phyloP scores from a whole-genome alignment of 1,284 basidiomycete species.

The Microbotryomycetes sp. region DNA sequence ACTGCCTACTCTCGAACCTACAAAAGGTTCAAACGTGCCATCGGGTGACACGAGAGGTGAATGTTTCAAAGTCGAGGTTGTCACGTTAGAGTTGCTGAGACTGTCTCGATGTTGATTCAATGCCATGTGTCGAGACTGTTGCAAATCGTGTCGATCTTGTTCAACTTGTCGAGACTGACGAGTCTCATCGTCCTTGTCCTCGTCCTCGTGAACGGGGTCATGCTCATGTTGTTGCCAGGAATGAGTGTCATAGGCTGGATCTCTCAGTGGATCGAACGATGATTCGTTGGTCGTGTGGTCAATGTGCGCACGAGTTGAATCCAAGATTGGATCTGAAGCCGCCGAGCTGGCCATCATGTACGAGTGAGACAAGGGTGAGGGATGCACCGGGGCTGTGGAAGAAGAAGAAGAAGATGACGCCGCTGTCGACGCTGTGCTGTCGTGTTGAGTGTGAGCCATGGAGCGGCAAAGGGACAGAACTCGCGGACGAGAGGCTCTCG shows the following conservation, averaged over 20 bases:
- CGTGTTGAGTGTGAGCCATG: too few relatives aligned
- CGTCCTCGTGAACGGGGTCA: background rate
- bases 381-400: background rate
- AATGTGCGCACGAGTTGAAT: background rate
- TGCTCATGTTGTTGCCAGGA: background rate
- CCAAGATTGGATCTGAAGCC: background rate
- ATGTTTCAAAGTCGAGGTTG: too few relatives aligned
- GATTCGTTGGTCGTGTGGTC: background rate
- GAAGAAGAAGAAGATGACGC: too few relatives aligned
- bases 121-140: background rate
- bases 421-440: too few relatives aligned
- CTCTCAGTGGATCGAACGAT: background rate
- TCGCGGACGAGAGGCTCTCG: too few relatives aligned
- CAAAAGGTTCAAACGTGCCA: slow-evolving; percentile 23
- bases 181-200: too few relatives aligned
- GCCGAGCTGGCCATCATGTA: background rate
- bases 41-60: background rate
- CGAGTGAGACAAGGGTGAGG: background rate
- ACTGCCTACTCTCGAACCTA: slow-evolving; percentile 17
- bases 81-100: background rate
- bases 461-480: too few relatives aligned
- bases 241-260: background rate
- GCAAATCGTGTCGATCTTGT: background rate
- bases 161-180: too few relatives aligned
- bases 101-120: background rate